Percentiles rank a stretch among this genome's conserved stretches.
phyloP scores from a whole-genome alignment of 345 rosid species.

The Ricinus communis region DNA sequence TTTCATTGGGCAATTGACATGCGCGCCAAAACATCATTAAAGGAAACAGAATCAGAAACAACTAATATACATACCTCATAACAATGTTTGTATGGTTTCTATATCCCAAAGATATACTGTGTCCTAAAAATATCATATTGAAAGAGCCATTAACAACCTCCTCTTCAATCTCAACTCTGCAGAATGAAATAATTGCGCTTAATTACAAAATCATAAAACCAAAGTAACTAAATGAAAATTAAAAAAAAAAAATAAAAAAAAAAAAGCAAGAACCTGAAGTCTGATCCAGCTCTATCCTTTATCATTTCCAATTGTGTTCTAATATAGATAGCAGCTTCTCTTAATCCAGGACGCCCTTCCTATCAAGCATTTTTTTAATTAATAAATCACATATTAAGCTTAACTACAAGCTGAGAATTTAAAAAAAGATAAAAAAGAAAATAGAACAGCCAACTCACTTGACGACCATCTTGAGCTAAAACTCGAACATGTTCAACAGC shows the following conservation, averaged over 20 bases:
- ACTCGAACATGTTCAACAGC: slow-evolving; percentile 84
- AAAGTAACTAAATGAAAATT: neutral
- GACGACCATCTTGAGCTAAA: slow-evolving; percentile 71
- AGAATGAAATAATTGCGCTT: slow-evolving; percentile 1
- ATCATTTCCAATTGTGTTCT: slow-evolving; percentile 61
- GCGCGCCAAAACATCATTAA: slow-evolving; percentile 1
- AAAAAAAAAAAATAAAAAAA: neutral
- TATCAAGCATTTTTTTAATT: slow-evolving; percentile 18
- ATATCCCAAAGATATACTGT: slow-evolving; percentile 79
- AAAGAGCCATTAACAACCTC: slow-evolving; percentile 74
- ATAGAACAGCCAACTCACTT: slow-evolving; percentile 47
- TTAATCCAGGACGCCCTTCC: slow-evolving; percentile 91
- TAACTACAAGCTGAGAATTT: neutral
- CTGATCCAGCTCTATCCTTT: slow-evolving; percentile 76
- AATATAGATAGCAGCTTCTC: slow-evolving; percentile 79
- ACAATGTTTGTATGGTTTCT: slow-evolving; percentile 86
- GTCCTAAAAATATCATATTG: slow-evolving; percentile 85
- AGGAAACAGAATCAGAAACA: neutral
- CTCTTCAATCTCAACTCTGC: slow-evolving; percentile 89
- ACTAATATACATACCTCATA: slow-evolving; percentile 54
- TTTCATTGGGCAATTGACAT: neutral
- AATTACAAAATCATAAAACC: neutral
- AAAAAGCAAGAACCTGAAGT: slow-evolving; percentile 46
- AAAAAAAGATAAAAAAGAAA: neutral
- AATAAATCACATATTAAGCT: neutral